phyloP scores from a whole-genome alignment of 495 filamentous ascomycete species.

The Daldinia decipiens region DNA sequence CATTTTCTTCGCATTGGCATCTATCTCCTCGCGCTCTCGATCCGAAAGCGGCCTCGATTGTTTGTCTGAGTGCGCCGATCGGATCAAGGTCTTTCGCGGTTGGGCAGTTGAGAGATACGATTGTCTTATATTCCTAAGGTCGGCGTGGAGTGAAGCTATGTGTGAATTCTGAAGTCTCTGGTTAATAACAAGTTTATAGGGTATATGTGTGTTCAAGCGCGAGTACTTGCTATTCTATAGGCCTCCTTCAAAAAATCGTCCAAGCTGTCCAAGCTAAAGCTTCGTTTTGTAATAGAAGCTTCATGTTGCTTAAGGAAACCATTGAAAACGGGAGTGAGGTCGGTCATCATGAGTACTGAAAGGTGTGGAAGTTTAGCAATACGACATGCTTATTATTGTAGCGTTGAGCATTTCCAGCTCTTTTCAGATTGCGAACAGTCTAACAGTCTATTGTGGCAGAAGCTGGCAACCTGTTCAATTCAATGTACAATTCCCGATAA shows the following conservation, averaged over 20 bases:
- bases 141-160: conserved; percentile 76
- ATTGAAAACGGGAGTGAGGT: conserved; percentile 78
- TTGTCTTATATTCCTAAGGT: conserved; percentile 84
- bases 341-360: conserved; percentile 61
- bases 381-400: conserved; percentile 16
- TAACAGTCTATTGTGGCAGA: not conserved
- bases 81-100: conserved; percentile 58
- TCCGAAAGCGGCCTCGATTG: conserved; percentile 66
- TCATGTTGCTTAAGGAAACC: conserved; percentile 70
- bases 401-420: conserved; percentile 8
- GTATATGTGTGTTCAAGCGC: conserved; percentile 5
- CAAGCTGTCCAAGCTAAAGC: conserved; percentile 61
- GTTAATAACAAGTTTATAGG: conserved; percentile 21
- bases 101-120: conserved; percentile 85
- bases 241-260: conserved; percentile 97
- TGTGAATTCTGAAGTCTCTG: conserved; percentile 76
- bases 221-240: conserved; percentile 80
- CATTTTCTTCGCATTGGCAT: conserved; percentile 82
- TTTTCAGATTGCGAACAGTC: not conserved
- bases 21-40: conserved; percentile 79
- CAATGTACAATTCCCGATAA: conserved; percentile 12
- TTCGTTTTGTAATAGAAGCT: conserved; percentile 55
- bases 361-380: not conserved
- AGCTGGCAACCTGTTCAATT: conserved; percentile 45
- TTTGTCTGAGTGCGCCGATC: conserved; percentile 46